A percentile compares a stretch with the other conserved stretches of the same genome.
phyloP scores from a whole-genome alignment of 2,329 filamentous ascomycete genomes.

The Colletotrichum melonis region DNA sequence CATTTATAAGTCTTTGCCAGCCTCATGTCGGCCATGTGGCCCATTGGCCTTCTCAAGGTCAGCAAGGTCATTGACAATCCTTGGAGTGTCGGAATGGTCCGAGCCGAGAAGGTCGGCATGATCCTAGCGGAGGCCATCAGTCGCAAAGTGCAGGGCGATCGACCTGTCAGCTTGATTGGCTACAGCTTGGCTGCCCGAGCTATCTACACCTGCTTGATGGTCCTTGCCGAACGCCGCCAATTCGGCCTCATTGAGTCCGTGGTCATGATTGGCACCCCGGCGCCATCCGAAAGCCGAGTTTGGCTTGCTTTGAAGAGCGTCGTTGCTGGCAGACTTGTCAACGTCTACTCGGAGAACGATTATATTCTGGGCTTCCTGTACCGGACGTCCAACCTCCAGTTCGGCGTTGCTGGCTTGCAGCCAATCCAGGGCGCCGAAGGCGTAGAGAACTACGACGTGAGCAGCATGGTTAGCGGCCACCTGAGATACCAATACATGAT shows the following conservation, averaged over 20 bases:
- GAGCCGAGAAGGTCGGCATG: conserved; percentile 77
- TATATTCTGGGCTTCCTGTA: conserved; percentile 91
- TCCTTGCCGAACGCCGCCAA: conserved; percentile 80
- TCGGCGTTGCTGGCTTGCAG: conserved; percentile 87
- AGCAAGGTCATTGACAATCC: conserved; percentile 85
- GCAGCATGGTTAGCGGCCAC: conserved; percentile 75
- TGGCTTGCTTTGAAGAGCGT: conserved; percentile 85
- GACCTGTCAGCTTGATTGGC: conserved; percentile 82
- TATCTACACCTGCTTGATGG: conserved; percentile 86
- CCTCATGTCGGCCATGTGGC: conserved; percentile 71
- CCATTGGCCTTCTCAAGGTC: conserved; percentile 71
- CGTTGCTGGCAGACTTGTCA: conserved; percentile 86
- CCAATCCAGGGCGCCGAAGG: conserved; percentile 73
- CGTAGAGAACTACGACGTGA: conserved; percentile 76
- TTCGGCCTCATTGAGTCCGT: conserved; percentile 91
- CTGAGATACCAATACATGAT: conserved; percentile 76
- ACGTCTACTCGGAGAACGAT: conserved; percentile 89
- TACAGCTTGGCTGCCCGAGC: conserved; percentile 86
- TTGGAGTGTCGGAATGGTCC: conserved; percentile 80
- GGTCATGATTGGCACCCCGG: conserved; percentile 85
- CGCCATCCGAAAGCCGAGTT: conserved; percentile 75
- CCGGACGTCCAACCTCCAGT: conserved; percentile 82
- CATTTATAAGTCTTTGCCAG: conserved; percentile 60
- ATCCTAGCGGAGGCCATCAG: conserved; percentile 85
- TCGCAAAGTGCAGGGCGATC: conserved; percentile 84